Percentiles rank a stretch among this genome's conserved stretches.
Evolutionary conservation across 768 basidiomycete species (phyloP).

Genomic region (Mycena crocata): DNA sequence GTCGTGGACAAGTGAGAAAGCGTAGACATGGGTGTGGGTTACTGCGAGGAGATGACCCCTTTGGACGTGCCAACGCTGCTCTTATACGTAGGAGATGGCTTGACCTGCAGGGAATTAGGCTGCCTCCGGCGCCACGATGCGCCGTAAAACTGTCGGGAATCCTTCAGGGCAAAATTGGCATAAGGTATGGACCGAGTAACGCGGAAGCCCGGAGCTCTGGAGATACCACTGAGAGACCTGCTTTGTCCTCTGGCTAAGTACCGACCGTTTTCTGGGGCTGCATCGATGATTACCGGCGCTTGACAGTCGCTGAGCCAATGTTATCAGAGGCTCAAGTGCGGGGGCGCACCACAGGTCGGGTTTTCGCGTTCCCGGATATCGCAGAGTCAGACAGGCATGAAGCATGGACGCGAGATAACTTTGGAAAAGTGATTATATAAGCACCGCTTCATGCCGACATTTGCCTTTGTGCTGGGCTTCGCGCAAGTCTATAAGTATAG

Average conservation of each 20-base stretch:
- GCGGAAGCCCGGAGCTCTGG: neutral
- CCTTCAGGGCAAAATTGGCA: constrained; percentile 1
- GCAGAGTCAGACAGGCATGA: too few relatives aligned
- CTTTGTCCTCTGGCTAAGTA: neutral
- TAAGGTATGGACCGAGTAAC: constrained; percentile 7
- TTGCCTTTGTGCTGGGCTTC: too few relatives aligned
- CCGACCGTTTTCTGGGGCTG: neutral
- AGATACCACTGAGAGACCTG: too few relatives aligned
- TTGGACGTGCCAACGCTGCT: neutral
- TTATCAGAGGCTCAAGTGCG: too few relatives aligned
- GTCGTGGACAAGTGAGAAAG: constrained; percentile 15
- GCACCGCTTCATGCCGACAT: too few relatives aligned
- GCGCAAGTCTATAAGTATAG: too few relatives aligned
- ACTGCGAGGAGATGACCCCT: neutral
- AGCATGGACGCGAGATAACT: too few relatives aligned
- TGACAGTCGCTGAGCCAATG: too few relatives aligned
- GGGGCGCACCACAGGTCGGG: too few relatives aligned
- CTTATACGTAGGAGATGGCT: constrained; percentile 1
- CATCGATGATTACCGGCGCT: neutral
- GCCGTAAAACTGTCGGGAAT: neutral
- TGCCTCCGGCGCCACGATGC: neutral
- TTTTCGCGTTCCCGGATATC: too few relatives aligned
- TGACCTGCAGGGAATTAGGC: neutral
- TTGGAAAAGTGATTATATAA: too few relatives aligned
- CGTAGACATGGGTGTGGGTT: constrained; percentile 6